Conservation (phyloP, 1,284 basidiomycete species). For the Apiotrichum laibachii region DNA sequence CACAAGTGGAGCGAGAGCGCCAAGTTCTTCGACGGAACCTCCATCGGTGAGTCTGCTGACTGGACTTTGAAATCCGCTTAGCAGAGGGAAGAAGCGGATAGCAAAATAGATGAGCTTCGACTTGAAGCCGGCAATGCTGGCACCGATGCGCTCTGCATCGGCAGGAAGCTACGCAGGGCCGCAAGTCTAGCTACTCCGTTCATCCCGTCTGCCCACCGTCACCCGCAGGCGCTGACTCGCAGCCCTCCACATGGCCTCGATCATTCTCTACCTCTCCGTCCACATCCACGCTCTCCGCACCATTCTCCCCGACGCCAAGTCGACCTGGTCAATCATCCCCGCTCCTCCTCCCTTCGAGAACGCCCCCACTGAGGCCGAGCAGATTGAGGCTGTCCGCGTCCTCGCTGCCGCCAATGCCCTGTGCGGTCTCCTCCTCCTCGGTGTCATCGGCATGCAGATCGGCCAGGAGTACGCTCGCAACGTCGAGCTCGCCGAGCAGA, state of each 20-base stretch:
- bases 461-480: constrained; percentile 81
- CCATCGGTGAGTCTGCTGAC: constrained; percentile 60
- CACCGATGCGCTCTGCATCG: too few relatives aligned
- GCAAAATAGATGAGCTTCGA: too few relatives aligned
- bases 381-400: constrained; percentile 71
- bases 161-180: too few relatives aligned
- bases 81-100: too few relatives aligned
- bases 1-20: constrained; percentile 84
- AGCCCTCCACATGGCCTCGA: constrained; percentile 71
- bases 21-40: constrained; percentile 84
- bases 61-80: not conserved
- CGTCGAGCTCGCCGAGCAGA: constrained; percentile 62
- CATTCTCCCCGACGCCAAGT: constrained; percentile 45
- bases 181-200: too few relatives aligned
- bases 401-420: constrained; percentile 81
- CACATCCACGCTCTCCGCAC: constrained; percentile 72
- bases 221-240: constrained; percentile 7
- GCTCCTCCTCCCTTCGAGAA: constrained; percentile 55
- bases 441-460: constrained; percentile 58
- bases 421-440: constrained; percentile 62
- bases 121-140: too few relatives aligned
- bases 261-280: constrained; percentile 75
- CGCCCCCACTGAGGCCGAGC: constrained; percentile 63
- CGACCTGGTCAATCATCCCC: constrained; percentile 47
- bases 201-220: too few relatives aligned